A percentile compares a stretch with the other conserved stretches of the same genome.
These are phyloP conservation scores for Diaporthe ilicicola DNA, from an alignment of 2,329 filamentous ascomycete genomes.

Conservation along the genomic window DNA sequence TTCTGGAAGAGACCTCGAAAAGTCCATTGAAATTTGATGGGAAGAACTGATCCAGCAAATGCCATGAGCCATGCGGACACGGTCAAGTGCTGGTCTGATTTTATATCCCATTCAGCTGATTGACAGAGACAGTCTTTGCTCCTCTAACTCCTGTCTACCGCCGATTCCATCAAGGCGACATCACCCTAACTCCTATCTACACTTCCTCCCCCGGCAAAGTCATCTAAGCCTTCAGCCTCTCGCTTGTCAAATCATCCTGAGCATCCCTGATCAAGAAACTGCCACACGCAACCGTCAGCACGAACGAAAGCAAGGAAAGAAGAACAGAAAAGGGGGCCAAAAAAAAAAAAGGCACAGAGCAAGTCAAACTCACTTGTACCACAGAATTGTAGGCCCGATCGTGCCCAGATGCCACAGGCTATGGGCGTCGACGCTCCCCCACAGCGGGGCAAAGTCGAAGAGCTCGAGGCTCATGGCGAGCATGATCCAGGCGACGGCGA, in stretches of 20 bases:
- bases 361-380: constrained; percentile 82
- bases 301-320: background rate
- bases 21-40: background rate
- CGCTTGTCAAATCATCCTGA: constrained; percentile 79
- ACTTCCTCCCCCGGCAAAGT: background rate
- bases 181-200: background rate
- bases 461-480: constrained; percentile 95
- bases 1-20: too few species aligned
- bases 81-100: background rate
- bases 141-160: background rate
- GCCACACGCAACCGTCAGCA: constrained; percentile 37
- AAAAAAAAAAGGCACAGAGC: too few species aligned
- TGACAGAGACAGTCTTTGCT: background rate
- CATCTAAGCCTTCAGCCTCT: constrained; percentile 73
- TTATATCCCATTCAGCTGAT: background rate
- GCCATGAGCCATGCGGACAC: background rate
- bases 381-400: constrained; percentile 85
- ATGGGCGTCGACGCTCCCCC: constrained; percentile 88
- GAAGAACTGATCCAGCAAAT: background rate
- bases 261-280: constrained; percentile 91
- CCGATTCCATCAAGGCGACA: background rate
- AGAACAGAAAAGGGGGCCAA: too few species aligned
- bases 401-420: constrained; percentile 96
- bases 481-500: constrained; percentile 92
- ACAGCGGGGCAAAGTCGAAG: constrained; percentile 88